Evolutionary conservation across 495 filamentous ascomycete species (phyloP).

Genomic region (Aspergillus panamensis): DNA sequence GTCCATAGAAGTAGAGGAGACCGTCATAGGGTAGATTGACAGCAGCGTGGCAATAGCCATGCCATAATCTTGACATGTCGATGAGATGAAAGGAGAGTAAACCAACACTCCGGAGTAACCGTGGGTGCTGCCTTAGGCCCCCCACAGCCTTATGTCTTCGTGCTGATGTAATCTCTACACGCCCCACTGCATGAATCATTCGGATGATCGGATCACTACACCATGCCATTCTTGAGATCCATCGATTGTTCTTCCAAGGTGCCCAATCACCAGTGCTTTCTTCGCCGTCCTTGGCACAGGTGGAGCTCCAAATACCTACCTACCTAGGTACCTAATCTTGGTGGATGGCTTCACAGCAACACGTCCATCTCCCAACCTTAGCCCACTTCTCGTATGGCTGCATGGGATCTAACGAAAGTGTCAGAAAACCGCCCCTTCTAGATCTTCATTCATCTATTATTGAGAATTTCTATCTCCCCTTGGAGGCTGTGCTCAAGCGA

Average conservation of each 20-base stretch:
- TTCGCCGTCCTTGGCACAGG: background rate
- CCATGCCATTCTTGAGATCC: background rate
- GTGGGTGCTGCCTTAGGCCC: background rate
- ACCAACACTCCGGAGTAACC: too few relatives aligned
- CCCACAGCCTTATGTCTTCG: background rate
- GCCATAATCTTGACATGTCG: too few relatives aligned
- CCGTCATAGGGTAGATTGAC: too few relatives aligned
- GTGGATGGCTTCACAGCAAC: too few relatives aligned
- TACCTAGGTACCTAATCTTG: too few relatives aligned
- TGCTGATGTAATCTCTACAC: slow-evolving; percentile 11
- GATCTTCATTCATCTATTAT: background rate
- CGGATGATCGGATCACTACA: background rate
- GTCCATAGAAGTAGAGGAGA: too few relatives aligned
- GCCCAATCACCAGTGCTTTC: background rate
- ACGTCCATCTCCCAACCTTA: background rate
- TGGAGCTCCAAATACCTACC: too few relatives aligned
- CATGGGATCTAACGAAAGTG: background rate
- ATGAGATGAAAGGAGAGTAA: too few relatives aligned
- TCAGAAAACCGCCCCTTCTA: background rate
- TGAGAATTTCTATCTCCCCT: background rate
- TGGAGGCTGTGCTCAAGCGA: background rate
- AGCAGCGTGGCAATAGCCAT: too few relatives aligned
- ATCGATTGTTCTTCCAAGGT: background rate
- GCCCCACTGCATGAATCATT: background rate
- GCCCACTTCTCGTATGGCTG: background rate